Evolutionary conservation across 2,329 filamentous ascomycete species (phyloP), one percentile per base, ranked within the genome.

Genomic region (Cryphonectria naterciae): DNA sequence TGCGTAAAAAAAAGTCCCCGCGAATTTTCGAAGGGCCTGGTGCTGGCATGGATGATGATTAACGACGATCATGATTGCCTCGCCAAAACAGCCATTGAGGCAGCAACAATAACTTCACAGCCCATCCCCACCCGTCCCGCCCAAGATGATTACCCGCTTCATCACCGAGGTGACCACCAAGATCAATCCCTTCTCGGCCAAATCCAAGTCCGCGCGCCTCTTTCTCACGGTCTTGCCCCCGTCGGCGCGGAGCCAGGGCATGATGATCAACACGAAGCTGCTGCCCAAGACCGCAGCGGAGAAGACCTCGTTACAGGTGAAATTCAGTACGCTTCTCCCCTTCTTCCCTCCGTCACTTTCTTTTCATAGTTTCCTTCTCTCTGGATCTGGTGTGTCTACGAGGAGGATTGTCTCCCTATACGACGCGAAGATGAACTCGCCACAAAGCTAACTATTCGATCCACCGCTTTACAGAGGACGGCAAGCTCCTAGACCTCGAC

Each of bases 141-240:
- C 72, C 79, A 85, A 80, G 67, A 96, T 96, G 93, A 93, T 96
- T 73, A 95, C 93, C 72, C 90, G 91, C 79, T 96, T 93, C 85
- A 88, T 97, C 81, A 95, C 94, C 80, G 89, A 94, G 80, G 90
- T 98, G 77, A 90, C 88, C 77, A 92, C 94, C 75, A 90, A 89
- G 80, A 98, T 98, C 89, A 97, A 97, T 83, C 95, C 96, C 54
- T 98, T 98, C 88, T 92, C 90, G 39, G 83, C 87, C 35, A 86
- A 88, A 79, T 91, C 93, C 73, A 94, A 94, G 79, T 92, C 95
- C 35, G 95, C 94, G 54, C 91, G 96, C 60, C 87, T 97, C 67
- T 96, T 98, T 82, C 93, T 98, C 75, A 92, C 93, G 43, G 87
- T 92, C 74, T 89, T 99, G 43, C 94, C 95, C 13, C 89, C 94